Base-by-base conservation (phyloP, 1,284 basidiomycete genomes). In the Cryptococcus sp. region DNA sequence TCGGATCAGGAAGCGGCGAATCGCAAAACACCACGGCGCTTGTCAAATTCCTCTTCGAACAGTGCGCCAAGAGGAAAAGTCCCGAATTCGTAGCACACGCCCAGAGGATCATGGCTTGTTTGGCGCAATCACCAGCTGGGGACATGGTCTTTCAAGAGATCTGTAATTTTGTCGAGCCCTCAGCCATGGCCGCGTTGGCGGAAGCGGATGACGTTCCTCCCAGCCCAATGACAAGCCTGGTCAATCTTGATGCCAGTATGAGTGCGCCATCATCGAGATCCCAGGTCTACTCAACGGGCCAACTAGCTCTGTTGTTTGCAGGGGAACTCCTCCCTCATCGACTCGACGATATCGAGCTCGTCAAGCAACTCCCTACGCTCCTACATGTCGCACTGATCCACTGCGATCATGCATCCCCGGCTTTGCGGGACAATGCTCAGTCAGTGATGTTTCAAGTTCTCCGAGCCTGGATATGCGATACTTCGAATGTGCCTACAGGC, bases 221-320 rank as follows among this genome's bases (percentile, higher is more conserved):
- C 55, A 88, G 87, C 84, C 88, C 50, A 83, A 88, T 69, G 45
- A 64, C 58, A 10, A 71, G 65, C 27, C 62, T 67, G 42, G 76
- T 67, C 57, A 73, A 71, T 64, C 75, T 76, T 41, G 79, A 77
- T 56, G 57, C 70, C n/a, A 63, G 78, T 35, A 69, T 78, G 51
- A 65, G 64, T 42, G 72, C 63, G 39, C 69, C 64, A 19, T 58
- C 66, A 0, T 51, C 65, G 6, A 54, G 68, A 30, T 67, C 70
- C 0, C 75, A 75, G 47, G 67, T 76, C 73, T 87, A 58, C 77
- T 95, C 81, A 17, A 85, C 89, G 0, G 91, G 91, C 1, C 93
- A 95, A 71, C 89, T 91, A 68, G 91, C 93, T 0, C 84, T 94
- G 74, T 81, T 94, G 6, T 93, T 93, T 70, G 83, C 95, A 23